A percentile compares a stretch with the other conserved stretches of the same genome.
These are phyloP conservation scores for Torulaspora gathmanii DNA, from an alignment of 805 yeast genomes.

Conservation along the genomic window DNA sequence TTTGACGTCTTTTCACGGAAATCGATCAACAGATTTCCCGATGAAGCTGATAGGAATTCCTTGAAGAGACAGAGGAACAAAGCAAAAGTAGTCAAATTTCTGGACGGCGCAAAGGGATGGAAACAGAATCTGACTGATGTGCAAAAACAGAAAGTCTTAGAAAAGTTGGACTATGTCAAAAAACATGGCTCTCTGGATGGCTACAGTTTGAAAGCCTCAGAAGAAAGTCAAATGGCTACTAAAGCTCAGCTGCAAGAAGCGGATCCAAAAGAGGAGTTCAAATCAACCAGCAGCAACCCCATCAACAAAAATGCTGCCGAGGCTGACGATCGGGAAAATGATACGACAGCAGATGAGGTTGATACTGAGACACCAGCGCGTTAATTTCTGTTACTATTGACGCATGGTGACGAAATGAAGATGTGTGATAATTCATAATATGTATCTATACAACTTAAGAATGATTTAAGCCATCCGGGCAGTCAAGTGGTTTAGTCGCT, in stretches of 20 bases:
- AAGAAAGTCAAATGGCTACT: not conserved
- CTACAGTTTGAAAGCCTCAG: not conserved
- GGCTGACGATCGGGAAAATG: constrained; percentile 33
- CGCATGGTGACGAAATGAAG: not conserved
- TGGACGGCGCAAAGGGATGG: constrained; percentile 58
- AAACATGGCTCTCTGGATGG: constrained; percentile 21
- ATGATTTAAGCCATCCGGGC: not conserved
- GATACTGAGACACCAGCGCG: constrained; percentile 38
- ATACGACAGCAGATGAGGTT: constrained; percentile 44
- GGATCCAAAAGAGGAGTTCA: not conserved
- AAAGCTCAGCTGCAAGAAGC: not conserved
- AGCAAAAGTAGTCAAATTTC: constrained; percentile 36
- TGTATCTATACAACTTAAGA: constrained; percentile 8
- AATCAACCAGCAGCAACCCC: not conserved
- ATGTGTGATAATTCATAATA: not conserved
- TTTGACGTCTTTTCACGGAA: constrained; percentile 73
- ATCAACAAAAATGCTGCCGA: constrained; percentile 10
- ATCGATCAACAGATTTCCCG: constrained; percentile 43
- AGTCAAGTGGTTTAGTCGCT: not conserved
- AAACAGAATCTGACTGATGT: constrained; percentile 43
- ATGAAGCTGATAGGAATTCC: constrained; percentile 5
- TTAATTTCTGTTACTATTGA: not conserved
- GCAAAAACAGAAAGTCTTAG: constrained; percentile 30
- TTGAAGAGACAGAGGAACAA: constrained; percentile 32
- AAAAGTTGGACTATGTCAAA: constrained; percentile 21